Base-by-base conservation (phyloP, 2,329 filamentous ascomycete genomes). In the Venturia asperata region DNA sequence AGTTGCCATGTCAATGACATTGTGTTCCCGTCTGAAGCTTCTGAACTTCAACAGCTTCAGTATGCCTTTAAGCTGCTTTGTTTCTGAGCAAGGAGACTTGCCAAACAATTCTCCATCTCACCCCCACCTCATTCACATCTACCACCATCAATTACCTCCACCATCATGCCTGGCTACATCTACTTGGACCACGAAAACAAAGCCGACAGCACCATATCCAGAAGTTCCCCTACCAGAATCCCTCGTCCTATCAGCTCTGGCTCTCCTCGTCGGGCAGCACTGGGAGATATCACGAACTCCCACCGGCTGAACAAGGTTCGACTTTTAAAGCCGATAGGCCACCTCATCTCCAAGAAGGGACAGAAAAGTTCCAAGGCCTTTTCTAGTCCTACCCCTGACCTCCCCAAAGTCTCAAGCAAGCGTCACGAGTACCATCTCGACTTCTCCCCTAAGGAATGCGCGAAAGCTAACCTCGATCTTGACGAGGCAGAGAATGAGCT, bases 1-100 rank as follows among this genome's bases (percentile, higher is more conserved):
- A 37, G 52, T 21, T n/a, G 52, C 15, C 37, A 24, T 11, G 52
- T 13, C 19, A 21, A 39, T n/a, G 13, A 24, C 52, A 37, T 34
- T 58, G 47, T 58, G 27, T 58, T 58, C 19, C 37, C 30, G 19
- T 58, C 52, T 19, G 52, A 58, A n/a, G 52, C 15, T 58, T 27
- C 27, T 52, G 9, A 27, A 4, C 13, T 52, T 52, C 21, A 52
- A 52, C 47, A 52, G 6, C 47, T 27, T 52, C 47, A 21, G 21
- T 17, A 52, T 52, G 47, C 21, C 47, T 52, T 27, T 58, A 37
- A 37, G 19, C 10, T 58, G 30, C 52, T n/a, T 37, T 58, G 27
- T 58, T 58, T 27, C 30, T 19, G 15, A 5, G 52, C 4, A n/a
- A 39, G 24, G 21, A 15, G 4, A 15, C 10, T 27, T 52, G 11